A percentile compares a stretch with the other conserved stretches of the same genome.
Conservation (phyloP, 345 rosid species). For the rapeseed (Brassica napus) region DNA sequence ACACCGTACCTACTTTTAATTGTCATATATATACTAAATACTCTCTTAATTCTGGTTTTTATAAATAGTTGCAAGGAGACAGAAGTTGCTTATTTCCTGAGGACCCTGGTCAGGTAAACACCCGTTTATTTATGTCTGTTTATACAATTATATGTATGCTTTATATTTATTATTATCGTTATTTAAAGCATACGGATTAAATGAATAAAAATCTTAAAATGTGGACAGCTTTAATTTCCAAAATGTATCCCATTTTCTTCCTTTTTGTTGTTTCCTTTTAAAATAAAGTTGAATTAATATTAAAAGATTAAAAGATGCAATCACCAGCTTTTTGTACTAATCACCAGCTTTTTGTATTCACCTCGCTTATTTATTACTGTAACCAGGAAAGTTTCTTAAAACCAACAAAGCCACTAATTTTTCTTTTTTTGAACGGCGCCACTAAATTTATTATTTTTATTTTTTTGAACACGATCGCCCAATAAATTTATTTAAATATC, state of each 20-base stretch:
- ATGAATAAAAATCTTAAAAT: slow-evolving; percentile 32
- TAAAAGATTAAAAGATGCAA: slow-evolving; percentile 44
- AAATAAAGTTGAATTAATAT: slow-evolving; percentile 34
- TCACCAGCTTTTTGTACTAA: slow-evolving; percentile 44
- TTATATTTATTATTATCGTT: slow-evolving; percentile 8
- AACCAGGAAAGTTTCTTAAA: slow-evolving; percentile 30
- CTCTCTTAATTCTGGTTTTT: not conserved
- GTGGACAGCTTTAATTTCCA: slow-evolving; percentile 36
- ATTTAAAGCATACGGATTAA: slow-evolving; percentile 42
- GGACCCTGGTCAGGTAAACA: slow-evolving; percentile 81
- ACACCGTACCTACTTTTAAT: not conserved
- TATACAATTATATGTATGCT: not conserved
- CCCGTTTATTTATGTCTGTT: slow-evolving; percentile 16
- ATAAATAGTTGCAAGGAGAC: slow-evolving; percentile 67
- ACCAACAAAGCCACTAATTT: slow-evolving; percentile 31
- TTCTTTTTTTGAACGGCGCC: not conserved
- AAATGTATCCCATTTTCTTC: slow-evolving; percentile 6
- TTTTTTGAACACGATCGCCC: too few relatives aligned
- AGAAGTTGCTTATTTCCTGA: slow-evolving; percentile 82
- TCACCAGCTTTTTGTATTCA: slow-evolving; percentile 44
- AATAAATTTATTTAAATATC: not conserved
- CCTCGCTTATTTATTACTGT: slow-evolving; percentile 18
- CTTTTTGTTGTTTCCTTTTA: slow-evolving; percentile 28
- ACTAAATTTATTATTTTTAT: not conserved
- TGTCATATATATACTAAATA: not conserved